phyloP scores from a whole-genome alignment of 2,329 filamentous ascomycete species.

The Aureobasidium sp. region DNA sequence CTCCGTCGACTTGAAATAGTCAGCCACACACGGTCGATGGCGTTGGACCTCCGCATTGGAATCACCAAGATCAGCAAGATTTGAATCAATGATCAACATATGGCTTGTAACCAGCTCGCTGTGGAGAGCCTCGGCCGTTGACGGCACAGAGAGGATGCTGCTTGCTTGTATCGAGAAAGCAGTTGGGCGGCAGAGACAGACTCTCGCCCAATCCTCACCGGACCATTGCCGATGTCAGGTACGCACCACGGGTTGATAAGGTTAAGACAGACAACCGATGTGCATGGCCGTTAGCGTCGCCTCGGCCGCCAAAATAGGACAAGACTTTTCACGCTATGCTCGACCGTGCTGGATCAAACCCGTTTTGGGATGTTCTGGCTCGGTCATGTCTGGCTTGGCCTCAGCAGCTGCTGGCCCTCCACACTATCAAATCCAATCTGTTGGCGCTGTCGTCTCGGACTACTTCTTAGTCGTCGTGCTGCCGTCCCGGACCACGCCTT shows the following conservation, averaged over 20 bases:
- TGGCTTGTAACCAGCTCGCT: background rate
- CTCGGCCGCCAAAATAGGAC: constrained; percentile 4
- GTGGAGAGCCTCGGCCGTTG: constrained; percentile 1
- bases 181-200: background rate
- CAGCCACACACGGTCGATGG: background rate
- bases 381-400: constrained; percentile 1
- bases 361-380: constrained; percentile 13
- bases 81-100: constrained; percentile 1
- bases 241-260: constrained; percentile 4
- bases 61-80: background rate
- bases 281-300: constrained; percentile 12
- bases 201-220: background rate
- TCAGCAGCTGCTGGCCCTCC: background rate
- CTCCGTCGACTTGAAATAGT: background rate
- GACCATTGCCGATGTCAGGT: constrained; percentile 12
- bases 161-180: background rate
- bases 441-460: constrained; percentile 1
- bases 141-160: background rate
- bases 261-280: constrained; percentile 11
- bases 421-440: constrained; percentile 11
- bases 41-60: background rate
- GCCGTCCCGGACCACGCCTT: background rate
- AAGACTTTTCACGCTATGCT: constrained; percentile 6
- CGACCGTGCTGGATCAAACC: constrained; percentile 8
- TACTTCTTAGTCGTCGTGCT: background rate